Evolutionary conservation across 2,329 filamentous ascomycete species (phyloP).

Genomic region (Cladosporium phlei): DNA sequence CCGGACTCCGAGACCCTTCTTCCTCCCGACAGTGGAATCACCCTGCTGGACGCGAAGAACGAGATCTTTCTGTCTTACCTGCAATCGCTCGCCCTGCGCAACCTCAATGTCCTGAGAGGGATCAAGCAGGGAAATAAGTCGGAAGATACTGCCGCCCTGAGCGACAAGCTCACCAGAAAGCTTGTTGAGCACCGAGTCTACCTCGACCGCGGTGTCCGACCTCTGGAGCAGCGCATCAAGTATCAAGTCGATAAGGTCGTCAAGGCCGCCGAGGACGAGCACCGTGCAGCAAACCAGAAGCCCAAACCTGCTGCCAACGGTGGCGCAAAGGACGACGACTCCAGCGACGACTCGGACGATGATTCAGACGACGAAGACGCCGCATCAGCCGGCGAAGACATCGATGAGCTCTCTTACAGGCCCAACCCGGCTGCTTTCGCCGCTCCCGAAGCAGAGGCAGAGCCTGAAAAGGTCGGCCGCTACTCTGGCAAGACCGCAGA

Average conservation of each 20-base stretch:
- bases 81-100: conserved; percentile 80
- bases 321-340: conserved; percentile 21
- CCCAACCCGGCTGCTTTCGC: conserved; percentile 53
- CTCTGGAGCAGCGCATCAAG: conserved; percentile 81
- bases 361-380: conserved; percentile 36
- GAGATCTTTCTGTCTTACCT: conserved; percentile 95
- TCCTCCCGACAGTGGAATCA: conserved; percentile 81
- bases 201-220: conserved; percentile 85
- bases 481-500: conserved; percentile 40
- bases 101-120: conserved; percentile 38
- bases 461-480: conserved; percentile 20
- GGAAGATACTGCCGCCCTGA: conserved; percentile 41
- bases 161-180: conserved; percentile 72
- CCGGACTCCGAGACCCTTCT: conserved; percentile 60
- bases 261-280: conserved; percentile 73
- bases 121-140: conserved; percentile 34
- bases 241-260: conserved; percentile 97
- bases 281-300: conserved; percentile 42
- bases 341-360: conserved; percentile 31
- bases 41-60: conserved; percentile 91
- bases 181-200: conserved; percentile 89
- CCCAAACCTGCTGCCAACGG: conserved; percentile 27
- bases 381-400: conserved; percentile 37
- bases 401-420: conserved; percentile 59
- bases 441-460: conserved; percentile 25